Conservation (phyloP, 116 monocot genomes). For the Dioscorea cayenensis region DNA sequence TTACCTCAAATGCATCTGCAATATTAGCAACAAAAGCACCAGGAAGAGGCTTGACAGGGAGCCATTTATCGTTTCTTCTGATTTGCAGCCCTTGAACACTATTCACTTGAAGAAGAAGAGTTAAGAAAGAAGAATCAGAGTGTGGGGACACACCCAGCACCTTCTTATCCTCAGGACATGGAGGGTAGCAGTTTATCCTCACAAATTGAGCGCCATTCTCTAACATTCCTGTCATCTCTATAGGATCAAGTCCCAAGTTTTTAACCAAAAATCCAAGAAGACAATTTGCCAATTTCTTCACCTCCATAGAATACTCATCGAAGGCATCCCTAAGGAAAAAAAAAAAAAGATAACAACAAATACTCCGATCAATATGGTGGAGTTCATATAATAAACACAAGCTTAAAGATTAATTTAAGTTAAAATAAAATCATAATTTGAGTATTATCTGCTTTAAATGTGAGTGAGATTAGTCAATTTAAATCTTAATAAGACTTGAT, state of each 20-base stretch:
- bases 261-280: background rate
- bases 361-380: too few relatives aligned
- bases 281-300: too few relatives aligned
- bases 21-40: slow-evolving; percentile 37
- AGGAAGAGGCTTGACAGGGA: slow-evolving; percentile 24
- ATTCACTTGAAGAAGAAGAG: slow-evolving; percentile 39
- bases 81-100: slow-evolving; percentile 29
- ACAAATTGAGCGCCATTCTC: slow-evolving; percentile 10
- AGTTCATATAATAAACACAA: too few relatives aligned
- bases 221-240: background rate
- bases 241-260: background rate
- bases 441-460: too few relatives aligned
- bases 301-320: background rate
- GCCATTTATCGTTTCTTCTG: slow-evolving; percentile 22
- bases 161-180: slow-evolving; percentile 22
- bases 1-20: slow-evolving; percentile 42
- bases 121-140: slow-evolving; percentile 25
- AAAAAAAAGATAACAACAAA: too few relatives aligned
- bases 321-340: background rate
- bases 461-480: too few relatives aligned
- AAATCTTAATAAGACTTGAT: too few relatives aligned
- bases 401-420: too few relatives aligned
- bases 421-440: too few relatives aligned
- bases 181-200: slow-evolving; percentile 43
- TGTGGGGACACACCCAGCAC: slow-evolving; percentile 37